Percentiles rank a stretch among this genome's conserved stretches.
phyloP scores from a whole-genome alignment of 805 yeast genomes.

The Sugiyamaella marilandica region DNA sequence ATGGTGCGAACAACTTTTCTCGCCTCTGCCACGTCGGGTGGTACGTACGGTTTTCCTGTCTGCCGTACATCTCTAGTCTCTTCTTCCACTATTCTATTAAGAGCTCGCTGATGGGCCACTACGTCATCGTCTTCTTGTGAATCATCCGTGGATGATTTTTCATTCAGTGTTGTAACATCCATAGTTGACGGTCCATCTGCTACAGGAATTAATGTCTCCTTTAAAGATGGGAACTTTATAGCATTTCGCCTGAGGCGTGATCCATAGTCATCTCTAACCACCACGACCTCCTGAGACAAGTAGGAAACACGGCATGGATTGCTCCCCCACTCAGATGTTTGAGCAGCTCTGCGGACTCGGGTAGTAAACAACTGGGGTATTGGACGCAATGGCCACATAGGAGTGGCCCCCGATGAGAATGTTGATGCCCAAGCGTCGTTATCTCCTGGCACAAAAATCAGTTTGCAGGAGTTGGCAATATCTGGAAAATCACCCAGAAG shows the following conservation, averaged over 20 bases:
- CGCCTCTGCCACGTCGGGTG: conserved; percentile 31
- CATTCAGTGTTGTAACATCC: background rate
- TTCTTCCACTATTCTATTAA: conserved; percentile 15
- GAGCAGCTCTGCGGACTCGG: conserved; percentile 52
- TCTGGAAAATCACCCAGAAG: conserved; percentile 56
- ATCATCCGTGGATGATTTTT: background rate
- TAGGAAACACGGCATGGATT: conserved; percentile 80
- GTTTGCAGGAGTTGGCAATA: conserved; percentile 47
- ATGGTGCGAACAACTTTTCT: conserved; percentile 67
- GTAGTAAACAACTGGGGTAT: conserved; percentile 70
- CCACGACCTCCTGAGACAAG: conserved; percentile 74
- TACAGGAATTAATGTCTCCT: background rate
- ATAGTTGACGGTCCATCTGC: background rate
- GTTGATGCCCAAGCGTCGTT: conserved; percentile 92
- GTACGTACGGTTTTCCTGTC: conserved; percentile 15
- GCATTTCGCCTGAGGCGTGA: conserved; percentile 67
- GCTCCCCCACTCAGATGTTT: conserved; percentile 54
- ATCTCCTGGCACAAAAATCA: conserved; percentile 79
- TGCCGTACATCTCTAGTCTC: conserved; percentile 6
- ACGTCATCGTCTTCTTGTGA: conserved; percentile 23
- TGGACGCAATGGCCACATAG: conserved; percentile 65
- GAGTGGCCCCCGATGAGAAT: conserved; percentile 53
- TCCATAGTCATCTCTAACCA: conserved; percentile 69
- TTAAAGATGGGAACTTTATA: conserved; percentile 43
- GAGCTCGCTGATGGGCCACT: conserved; percentile 17